Conservation (phyloP, 768 basidiomycete genomes). For the Flagelloscypha sp. region DNA sequence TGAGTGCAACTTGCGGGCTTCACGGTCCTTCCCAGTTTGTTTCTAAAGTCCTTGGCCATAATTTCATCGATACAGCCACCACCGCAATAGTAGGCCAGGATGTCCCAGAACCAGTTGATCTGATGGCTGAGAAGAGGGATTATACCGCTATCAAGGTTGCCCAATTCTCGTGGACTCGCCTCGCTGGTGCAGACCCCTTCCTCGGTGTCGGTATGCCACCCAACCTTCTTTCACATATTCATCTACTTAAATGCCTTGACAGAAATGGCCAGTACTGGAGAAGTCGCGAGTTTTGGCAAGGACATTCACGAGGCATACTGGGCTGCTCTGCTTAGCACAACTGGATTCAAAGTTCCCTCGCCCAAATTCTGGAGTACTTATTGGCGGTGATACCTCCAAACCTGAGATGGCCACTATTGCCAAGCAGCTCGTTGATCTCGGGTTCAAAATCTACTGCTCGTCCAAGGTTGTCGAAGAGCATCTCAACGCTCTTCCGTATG, state of each 20-base stretch:
- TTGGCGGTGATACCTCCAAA: conserved; percentile 83
- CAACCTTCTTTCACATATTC: neutral
- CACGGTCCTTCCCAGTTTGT: conserved; percentile 99
- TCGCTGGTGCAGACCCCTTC: conserved; percentile 95
- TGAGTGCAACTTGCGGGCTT: conserved; percentile 97
- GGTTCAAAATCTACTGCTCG: conserved; percentile 94
- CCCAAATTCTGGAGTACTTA: conserved; percentile 76
- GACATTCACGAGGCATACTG: conserved; percentile 95
- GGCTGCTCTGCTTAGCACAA: conserved; percentile 90
- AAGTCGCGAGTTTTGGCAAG: conserved; percentile 92
- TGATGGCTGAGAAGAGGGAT: conserved; percentile 83
- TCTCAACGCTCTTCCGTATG: conserved; percentile 70
- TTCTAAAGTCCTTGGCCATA: conserved; percentile 93
- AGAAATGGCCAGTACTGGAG: conserved; percentile 99
- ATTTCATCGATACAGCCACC: conserved; percentile 93
- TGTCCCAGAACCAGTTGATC: conserved; percentile 84
- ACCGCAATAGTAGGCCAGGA: conserved; percentile 78
- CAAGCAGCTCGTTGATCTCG: conserved; percentile 70
- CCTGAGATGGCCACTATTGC: conserved; percentile 85
- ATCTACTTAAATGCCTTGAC: conserved; percentile 7
- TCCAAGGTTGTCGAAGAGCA: conserved; percentile 71
- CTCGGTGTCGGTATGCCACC: conserved; percentile 75
- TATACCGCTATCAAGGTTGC: conserved; percentile 97
- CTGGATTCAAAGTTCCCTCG: conserved; percentile 90
- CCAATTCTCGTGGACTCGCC: conserved; percentile 96